Evolutionary conservation across 1,139 yeast species (phyloP), one percentile per base, ranked within the genome.

Genomic region (Debaryomycetaceae sp.): DNA sequence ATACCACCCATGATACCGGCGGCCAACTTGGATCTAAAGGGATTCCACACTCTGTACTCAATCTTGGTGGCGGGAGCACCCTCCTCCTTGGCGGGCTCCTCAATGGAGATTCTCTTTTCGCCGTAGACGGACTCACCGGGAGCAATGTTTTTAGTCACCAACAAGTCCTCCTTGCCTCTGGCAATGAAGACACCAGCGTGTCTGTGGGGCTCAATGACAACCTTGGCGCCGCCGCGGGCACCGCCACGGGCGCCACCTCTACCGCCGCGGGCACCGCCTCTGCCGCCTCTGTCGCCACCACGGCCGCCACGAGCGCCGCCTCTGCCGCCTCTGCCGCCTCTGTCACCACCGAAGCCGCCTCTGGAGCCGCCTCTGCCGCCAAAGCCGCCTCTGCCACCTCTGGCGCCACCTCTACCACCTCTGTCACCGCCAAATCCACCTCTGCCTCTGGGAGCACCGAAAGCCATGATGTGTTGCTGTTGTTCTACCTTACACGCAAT

Each of bases 1-100:
- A 91, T 71, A 81, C 98, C 98, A 69, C 98, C 98, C 88, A 91
- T 84, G 50, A 91, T 85, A 84, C 98, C 98, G 42, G 98, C 98
- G 59, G 98, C 98, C 71, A 91, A 75, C 78, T 91, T 91, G 44
- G 97, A 91, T 82, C 98, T 83, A 83, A 91, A 91, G 45, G 98
- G 98, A 69, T 91, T 91, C 99, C 99, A 91, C 46, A 91, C 98
- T 78, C 98, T 89, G 80, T 91, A 91, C 71, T 91, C 98, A 42
- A 79, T 75, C 75, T 91, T 91, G 57, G 96, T 88, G 45, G 96
- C 83, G 46, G 95, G 93, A 36, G 71, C 83, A 55, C 83, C 83
- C 55, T 83, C 95, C 56, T 81, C 94, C 54, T 71, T 77, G 37
- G 88, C 75, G 47, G 96, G 94, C 58, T 84, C 96, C 60, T 93